A percentile compares a stretch with the other conserved stretches of the same genome.
Conservation (phyloP, 2,329 filamentous ascomycete species). For the Botryosphaeria dothidea region DNA sequence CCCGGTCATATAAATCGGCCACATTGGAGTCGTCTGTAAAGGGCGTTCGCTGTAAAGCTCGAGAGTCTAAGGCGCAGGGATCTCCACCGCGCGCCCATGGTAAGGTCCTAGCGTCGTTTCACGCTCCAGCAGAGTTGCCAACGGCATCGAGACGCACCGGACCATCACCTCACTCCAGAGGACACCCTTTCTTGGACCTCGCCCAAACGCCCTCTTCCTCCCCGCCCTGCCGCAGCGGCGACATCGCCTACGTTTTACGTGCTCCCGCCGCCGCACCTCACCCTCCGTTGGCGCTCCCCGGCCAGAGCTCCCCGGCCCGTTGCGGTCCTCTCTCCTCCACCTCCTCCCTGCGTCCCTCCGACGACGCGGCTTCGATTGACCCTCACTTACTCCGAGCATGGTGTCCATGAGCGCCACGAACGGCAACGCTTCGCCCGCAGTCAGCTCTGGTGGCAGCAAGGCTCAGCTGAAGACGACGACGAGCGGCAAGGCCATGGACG, state of each 20-base stretch:
- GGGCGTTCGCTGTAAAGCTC: neutral
- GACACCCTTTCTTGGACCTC: slow-evolving; percentile 15
- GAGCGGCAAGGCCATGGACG: slow-evolving; percentile 53
- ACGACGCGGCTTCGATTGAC: slow-evolving; percentile 19
- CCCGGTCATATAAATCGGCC: neutral
- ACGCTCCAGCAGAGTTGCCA: slow-evolving; percentile 17
- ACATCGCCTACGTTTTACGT: neutral
- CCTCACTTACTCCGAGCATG: slow-evolving; percentile 7
- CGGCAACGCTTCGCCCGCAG: slow-evolving; percentile 35
- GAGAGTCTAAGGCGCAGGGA: slow-evolving; percentile 7
- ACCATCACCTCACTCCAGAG: slow-evolving; percentile 11
- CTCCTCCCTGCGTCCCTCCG: slow-evolving; percentile 23
- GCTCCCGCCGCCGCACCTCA: slow-evolving; percentile 14
- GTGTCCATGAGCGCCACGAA: slow-evolving; percentile 22
- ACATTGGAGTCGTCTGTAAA: no score
- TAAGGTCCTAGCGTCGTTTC: slow-evolving; percentile 8
- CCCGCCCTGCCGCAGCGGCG: slow-evolving; percentile 8
- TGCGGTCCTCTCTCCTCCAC: slow-evolving; percentile 13
- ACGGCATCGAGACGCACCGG: slow-evolving; percentile 8
- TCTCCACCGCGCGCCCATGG: neutral
- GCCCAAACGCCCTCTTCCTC: neutral
- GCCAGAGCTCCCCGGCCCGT: slow-evolving; percentile 19
- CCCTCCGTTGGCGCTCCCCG: slow-evolving; percentile 12
- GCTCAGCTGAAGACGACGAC: slow-evolving; percentile 53
- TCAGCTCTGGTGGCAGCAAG: slow-evolving; percentile 40